Evolutionary conservation across 768 basidiomycete genomes (phyloP).

Genomic region (Tremella mesenterica): DNA sequence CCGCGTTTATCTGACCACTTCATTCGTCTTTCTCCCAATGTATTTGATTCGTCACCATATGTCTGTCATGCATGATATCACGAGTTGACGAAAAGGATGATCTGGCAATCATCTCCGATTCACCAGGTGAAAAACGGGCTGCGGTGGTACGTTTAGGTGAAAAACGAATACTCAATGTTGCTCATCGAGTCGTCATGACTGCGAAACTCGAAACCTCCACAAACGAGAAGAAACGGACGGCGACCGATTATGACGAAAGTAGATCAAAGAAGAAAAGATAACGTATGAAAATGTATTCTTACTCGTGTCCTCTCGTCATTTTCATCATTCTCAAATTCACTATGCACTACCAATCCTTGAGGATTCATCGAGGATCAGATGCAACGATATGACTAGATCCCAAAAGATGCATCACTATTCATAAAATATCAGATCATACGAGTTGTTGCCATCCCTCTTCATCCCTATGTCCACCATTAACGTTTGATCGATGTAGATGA

Average conservation of each 20-base stretch:
- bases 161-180: conserved; percentile 11
- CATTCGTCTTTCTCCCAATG: too few species aligned
- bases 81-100: conserved; percentile 6
- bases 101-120: conserved; percentile 4
- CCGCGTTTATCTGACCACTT: too few species aligned
- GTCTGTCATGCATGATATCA: too few species aligned
- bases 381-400: too few species aligned
- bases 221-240: conserved; percentile 1
- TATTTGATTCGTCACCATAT: too few species aligned
- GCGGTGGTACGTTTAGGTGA: conserved; percentile 17
- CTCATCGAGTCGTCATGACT: neutral
- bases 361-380: too few species aligned
- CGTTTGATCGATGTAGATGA: too few species aligned
- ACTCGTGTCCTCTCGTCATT: too few species aligned
- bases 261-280: neutral
- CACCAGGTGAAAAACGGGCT: conserved; percentile 3
- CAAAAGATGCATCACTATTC: too few species aligned
- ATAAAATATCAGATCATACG: neutral
- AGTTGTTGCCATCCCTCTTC: neutral
- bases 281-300: neutral
- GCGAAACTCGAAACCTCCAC: neutral
- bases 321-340: too few species aligned
- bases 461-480: neutral
- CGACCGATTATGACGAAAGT: neutral
- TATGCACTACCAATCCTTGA: too few species aligned